phyloP scores from a whole-genome alignment of 768 basidiomycete genomes.

The Collybiopsis confluens region DNA sequence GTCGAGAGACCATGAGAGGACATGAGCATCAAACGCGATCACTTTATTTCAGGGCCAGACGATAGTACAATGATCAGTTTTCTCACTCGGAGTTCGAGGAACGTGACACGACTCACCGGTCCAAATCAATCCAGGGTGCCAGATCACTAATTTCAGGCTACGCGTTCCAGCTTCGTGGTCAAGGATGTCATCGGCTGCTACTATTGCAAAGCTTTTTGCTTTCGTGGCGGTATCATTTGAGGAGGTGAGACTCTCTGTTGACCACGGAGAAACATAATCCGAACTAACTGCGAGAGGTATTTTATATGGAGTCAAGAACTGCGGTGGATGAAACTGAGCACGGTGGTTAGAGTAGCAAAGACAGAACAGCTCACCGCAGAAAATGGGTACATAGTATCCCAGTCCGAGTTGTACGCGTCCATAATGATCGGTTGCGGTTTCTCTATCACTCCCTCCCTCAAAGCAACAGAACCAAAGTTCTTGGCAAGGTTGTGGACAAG shows the following conservation, averaged over 20 bases:
- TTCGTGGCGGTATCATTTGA: too few species aligned
- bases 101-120: constrained; percentile 47
- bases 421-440: constrained; percentile 47
- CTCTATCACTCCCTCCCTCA: constrained; percentile 9
- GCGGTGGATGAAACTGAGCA: constrained; percentile 12
- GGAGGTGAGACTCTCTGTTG: not conserved
- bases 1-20: constrained; percentile 80
- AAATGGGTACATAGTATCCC: constrained; percentile 84
- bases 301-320: constrained; percentile 86
- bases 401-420: constrained; percentile 79
- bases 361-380: constrained; percentile 52
- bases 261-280: constrained; percentile 50
- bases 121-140: constrained; percentile 85
- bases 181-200: constrained; percentile 50
- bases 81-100: too few species aligned
- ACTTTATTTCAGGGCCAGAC: too few species aligned
- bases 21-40: constrained; percentile 88
- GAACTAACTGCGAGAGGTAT: constrained; percentile 55
- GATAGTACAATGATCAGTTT: too few species aligned
- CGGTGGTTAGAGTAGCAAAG: too few species aligned
- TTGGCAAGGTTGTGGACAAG: constrained; percentile 60
- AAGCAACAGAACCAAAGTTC: constrained; percentile 42
- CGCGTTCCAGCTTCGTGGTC: constrained; percentile 61
- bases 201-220: constrained; percentile 43
- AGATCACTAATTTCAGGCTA: constrained; percentile 61